A percentile compares a stretch with the other conserved stretches of the same genome.
Evolutionary conservation across 2,329 filamentous ascomycete species (phyloP).

Genomic region (Sclerotinia glacialis): DNA sequence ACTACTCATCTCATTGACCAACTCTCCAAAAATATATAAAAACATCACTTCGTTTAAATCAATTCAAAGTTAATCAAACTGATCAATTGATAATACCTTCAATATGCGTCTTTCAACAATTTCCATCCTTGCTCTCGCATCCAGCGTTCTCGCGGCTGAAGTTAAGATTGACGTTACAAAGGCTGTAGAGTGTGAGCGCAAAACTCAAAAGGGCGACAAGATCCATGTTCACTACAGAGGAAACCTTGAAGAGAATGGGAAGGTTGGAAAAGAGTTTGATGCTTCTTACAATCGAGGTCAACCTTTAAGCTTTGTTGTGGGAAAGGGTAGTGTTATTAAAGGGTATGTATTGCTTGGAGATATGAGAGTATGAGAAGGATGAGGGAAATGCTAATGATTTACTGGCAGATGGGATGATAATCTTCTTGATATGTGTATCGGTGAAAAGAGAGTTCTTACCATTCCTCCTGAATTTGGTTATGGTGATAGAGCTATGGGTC

Average conservation of each 20-base stretch:
- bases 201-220: conserved; percentile 71
- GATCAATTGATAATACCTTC: neutral
- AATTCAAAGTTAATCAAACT: neutral
- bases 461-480: conserved; percentile 88
- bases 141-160: conserved; percentile 38
- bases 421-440: conserved; percentile 89
- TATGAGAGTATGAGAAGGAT: neutral
- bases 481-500: conserved; percentile 70
- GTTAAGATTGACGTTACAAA: conserved; percentile 77
- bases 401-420: conserved; percentile 77
- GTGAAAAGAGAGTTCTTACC: conserved; percentile 85
- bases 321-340: conserved; percentile 80
- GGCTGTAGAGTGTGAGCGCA: conserved; percentile 74
- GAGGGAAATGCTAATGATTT: conserved; percentile 11
- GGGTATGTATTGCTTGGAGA: conserved; percentile 54
- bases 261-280: conserved; percentile 77
- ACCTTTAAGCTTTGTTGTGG: conserved; percentile 78
- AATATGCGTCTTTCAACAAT: conserved; percentile 38
- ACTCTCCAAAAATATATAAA: neutral
- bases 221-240: conserved; percentile 88
- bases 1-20: no score
- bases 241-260: conserved; percentile 57
- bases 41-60: neutral
- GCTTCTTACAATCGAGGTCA: conserved; percentile 73
- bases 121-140: conserved; percentile 35